Conservation (phyloP, 2,329 filamentous ascomycete genomes). For the Fusarium bactridioides region DNA sequence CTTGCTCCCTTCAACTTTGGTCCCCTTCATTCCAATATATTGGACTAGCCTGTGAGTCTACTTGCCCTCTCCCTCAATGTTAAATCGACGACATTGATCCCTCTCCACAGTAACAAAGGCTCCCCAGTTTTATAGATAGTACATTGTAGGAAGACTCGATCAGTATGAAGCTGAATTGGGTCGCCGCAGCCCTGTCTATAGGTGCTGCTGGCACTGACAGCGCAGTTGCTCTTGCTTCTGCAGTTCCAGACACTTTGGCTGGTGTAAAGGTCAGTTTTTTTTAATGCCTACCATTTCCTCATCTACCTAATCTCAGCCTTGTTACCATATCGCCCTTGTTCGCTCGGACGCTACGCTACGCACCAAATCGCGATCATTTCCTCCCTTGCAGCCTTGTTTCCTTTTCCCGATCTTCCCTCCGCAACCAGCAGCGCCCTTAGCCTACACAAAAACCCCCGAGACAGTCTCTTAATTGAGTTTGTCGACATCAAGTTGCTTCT, state of each 20-base stretch:
- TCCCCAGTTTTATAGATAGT: not conserved
- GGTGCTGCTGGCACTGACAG: conserved; percentile 43
- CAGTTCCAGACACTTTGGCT: conserved; percentile 7
- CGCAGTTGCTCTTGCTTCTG: conserved; percentile 9
- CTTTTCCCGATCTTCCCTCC: not conserved
- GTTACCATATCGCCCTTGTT: not conserved
- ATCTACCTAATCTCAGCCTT: not conserved
- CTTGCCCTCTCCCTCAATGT: not conserved
- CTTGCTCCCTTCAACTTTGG: not conserved
- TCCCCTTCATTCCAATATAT: conserved; percentile 15
- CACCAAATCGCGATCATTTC: not conserved
- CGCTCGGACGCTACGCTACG: not conserved
- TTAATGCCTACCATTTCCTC: not conserved
- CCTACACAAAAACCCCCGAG: not conserved
- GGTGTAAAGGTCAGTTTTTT: conserved; percentile 23
- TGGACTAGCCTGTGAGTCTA: conserved; percentile 13
- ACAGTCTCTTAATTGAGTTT: not conserved
- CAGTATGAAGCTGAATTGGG: conserved; percentile 47
- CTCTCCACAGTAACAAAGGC: not conserved
- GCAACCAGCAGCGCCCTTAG: not conserved
- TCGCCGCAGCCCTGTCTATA: conserved; percentile 45
- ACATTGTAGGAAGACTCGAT: not conserved
- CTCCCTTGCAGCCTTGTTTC: not conserved
- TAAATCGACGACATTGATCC: not conserved
- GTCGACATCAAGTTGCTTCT: not conserved